Base-by-base conservation (phyloP, 73 alveolate genomes). In the Paraurostyla sp. region DNA sequence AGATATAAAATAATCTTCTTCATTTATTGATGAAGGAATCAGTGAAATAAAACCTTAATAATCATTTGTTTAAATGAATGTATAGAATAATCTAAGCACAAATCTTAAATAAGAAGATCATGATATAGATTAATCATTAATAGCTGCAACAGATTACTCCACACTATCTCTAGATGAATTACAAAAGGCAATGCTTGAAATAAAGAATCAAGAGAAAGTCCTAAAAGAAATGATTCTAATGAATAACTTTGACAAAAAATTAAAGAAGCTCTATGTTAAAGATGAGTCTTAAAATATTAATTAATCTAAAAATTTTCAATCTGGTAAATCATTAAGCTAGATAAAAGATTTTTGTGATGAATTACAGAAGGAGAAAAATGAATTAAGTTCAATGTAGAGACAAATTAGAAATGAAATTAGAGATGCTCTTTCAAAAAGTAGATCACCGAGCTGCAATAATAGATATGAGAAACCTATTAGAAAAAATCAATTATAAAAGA, bases 31-130 rank as follows among this genome's bases (percentile, higher is more conserved):
- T 65, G 82, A 65, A 40, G 82, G 82, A 2, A 65, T 65, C 6
- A 65, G 82, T 30, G 82, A 65, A 65, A 65, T 65, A 35, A 65
- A 35, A 65, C 36, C 82, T n/a, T n/a, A n/a, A n/a, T n/a, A n/a
- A 65, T 65, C 82, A 13, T 9, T 65, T 4, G 25, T 22, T 13
- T 65, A 65, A 30, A 18, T 54, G 18, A 27, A 27, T 20, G 7
- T 54, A 6, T 9, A 38, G 16, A 65, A 6, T 65, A 38, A 38
- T 6, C 58, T 36, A 1, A 40, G 16, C 43, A 6, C 48, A 16
- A 6, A 27, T 59, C 9, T 27, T n/a, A 9, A 65, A 65, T 1
- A 65, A 35, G 35, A 35, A 32, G n/a, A 38, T 30, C 58, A 1
- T 4, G 41, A 7, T 16, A 3, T 65, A 11, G 58, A 40, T 40